Base-by-base conservation (phyloP, 305 asterid genomes). In the Fraxinus velutina region DNA sequence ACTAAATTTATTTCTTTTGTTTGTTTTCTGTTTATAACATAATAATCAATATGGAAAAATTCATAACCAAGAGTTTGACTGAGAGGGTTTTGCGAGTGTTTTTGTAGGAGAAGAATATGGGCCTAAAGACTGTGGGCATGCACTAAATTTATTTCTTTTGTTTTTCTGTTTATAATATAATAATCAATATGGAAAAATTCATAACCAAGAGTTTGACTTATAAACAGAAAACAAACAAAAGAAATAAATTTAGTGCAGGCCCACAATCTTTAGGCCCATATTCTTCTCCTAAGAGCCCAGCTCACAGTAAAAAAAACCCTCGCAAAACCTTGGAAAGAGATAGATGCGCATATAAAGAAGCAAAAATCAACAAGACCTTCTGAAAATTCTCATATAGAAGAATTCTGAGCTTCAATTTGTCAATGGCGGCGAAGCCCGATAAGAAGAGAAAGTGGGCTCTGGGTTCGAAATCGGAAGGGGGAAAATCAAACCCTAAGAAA, bases 391-490 rank as follows among this genome's bases (percentile, higher is more conserved):
- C 70, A 55, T 55, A 71, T 77, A 72, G 83, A 81, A 22, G 19
- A 27, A 36, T 7, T 6, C 37, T 39, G 77, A 85, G 86, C 84
- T 85, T 27, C 81, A 77, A 72, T 60, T 24, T 84, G 71, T 77
- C 89, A 82, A 94, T 94, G 98, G 97, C 92, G 87, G 86, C 93
- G 81, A 91, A 88, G 78, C 84, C 88, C 7, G 88, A 83, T 72
- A 92, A 80, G 74, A 93, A 94, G 93, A 89, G 97, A 64, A 94
- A 92, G 88, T 81, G 86, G 36, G 74, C 68, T 50, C 73, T 88
- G 2, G 81, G 32, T 34, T 79, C 88, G 75, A 84, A 88, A 72
- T 73, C 81, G 13, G 91, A 82, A 2, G 89, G 82, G 36, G 36
- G 76, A 7, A 73, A 64, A 82, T 75, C 90, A 13, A 73, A 64